Percentiles rank a stretch among this genome's conserved stretches.
Evolutionary conservation across 306 rosid species (phyloP).

Genomic region (Malus domestica): DNA sequence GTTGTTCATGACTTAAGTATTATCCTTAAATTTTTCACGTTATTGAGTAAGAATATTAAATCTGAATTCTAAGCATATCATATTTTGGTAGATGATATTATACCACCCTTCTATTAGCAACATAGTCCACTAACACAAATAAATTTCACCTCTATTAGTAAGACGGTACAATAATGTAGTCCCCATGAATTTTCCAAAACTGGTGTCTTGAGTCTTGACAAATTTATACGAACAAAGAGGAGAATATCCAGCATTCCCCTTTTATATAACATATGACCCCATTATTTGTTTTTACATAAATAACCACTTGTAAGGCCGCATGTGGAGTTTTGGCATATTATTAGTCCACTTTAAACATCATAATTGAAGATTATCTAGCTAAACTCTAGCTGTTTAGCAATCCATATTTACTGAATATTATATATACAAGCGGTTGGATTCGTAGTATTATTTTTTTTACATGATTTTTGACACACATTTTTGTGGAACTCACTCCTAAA

Average conservation of each 20-base stretch:
- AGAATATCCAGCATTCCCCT: not conserved
- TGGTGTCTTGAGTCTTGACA: not conserved
- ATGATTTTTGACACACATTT: no score
- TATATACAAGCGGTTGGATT: not conserved
- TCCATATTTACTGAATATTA: not conserved
- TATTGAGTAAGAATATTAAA: no score
- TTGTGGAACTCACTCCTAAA: fast-evolving
- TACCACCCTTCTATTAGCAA: not conserved
- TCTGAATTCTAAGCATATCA: no score
- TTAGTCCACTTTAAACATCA: not conserved
- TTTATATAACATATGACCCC: not conserved
- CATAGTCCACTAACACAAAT: no score
- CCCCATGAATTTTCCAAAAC: not conserved
- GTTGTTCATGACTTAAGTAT: no score
- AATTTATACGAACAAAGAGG: not conserved
- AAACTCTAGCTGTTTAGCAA: not conserved
- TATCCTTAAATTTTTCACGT: no score
- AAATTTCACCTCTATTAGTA: no score
- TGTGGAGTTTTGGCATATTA: not conserved
- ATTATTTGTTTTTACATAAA: not conserved
- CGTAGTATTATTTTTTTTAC: fast-evolving
- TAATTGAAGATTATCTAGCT: not conserved
- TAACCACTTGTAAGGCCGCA: not conserved
- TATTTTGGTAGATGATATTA: no score
- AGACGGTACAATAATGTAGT: no score